Conservation (phyloP, 805 yeast species). For the Starmerella bacillaris region DNA sequence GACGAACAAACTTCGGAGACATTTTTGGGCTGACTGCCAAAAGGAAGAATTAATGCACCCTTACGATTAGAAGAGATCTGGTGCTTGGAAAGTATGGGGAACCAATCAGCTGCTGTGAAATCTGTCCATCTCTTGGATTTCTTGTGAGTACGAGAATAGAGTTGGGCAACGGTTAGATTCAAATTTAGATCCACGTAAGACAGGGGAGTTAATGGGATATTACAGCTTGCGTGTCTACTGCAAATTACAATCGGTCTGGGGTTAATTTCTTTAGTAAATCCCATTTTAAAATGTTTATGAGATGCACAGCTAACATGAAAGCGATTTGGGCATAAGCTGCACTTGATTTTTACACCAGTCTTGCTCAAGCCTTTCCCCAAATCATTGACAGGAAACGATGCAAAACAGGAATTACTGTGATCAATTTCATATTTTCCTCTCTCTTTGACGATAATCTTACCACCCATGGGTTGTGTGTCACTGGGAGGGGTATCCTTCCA, state of each 20-base stretch:
- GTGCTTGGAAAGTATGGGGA: no score
- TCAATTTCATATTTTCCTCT: background rate
- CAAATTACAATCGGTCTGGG: conserved; percentile 22
- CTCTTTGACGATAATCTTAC: background rate
- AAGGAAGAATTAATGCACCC: no score
- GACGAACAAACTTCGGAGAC: no score
- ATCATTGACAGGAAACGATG: background rate
- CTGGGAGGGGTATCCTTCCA: background rate
- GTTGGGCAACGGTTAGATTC: conserved; percentile 20
- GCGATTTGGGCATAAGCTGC: conserved; percentile 8
- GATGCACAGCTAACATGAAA: conserved; percentile 46
- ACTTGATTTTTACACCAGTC: conserved; percentile 6
- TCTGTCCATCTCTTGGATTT: conserved; percentile 1
- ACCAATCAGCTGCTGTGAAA: no score
- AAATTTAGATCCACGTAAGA: conserved; percentile 15
- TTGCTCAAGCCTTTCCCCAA: background rate
- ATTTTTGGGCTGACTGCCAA: no score
- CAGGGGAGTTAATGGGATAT: conserved; percentile 15
- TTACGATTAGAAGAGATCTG: no score
- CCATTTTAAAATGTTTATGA: conserved; percentile 8
- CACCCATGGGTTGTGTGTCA: background rate
- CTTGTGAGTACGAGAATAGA: conserved; percentile 19
- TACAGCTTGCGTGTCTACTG: conserved; percentile 15
- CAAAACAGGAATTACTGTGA: background rate
- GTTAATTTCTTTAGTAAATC: conserved; percentile 13